Evolutionary conservation across 352 stramenopile species (phyloP).

Genomic region (Phytophthora cryptogea): DNA sequence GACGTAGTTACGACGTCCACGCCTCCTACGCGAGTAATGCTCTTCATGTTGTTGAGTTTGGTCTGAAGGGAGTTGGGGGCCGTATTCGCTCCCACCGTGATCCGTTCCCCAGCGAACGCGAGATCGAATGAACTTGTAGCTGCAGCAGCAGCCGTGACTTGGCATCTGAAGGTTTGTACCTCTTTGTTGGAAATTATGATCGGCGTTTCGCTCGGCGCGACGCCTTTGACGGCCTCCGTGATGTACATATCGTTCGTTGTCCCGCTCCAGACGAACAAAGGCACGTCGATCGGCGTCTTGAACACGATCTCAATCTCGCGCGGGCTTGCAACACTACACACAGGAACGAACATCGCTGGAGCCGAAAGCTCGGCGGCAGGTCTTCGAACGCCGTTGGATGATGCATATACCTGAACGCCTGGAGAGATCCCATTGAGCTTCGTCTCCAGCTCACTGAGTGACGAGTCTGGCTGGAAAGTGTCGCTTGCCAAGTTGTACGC

Average conservation of each 20-base stretch:
- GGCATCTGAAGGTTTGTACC: slow-evolving; percentile 56
- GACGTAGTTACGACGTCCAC: slow-evolving; percentile 52
- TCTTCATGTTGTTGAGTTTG: slow-evolving; percentile 53
- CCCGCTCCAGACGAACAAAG: slow-evolving; percentile 53
- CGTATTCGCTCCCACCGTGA: slow-evolving; percentile 49
- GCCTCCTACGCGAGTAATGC: slow-evolving; percentile 46
- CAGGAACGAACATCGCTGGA: slow-evolving; percentile 43
- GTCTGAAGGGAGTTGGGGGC: slow-evolving; percentile 39
- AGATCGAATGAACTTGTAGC: slow-evolving; percentile 56
- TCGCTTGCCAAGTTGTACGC: slow-evolving; percentile 31
- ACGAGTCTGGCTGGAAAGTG: slow-evolving; percentile 43
- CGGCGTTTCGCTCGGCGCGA: slow-evolving; percentile 26
- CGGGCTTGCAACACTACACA: slow-evolving; percentile 61
- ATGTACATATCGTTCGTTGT: slow-evolving; percentile 71
- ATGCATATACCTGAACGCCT: slow-evolving; percentile 51
- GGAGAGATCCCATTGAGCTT: slow-evolving; percentile 56
- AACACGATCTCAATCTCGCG: slow-evolving; percentile 66
- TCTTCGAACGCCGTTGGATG: slow-evolving; percentile 23
- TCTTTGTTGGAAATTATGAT: slow-evolving; percentile 65
- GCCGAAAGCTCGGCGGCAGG: slow-evolving; percentile 32
- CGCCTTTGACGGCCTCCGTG: slow-evolving; percentile 61
- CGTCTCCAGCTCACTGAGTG: slow-evolving; percentile 52
- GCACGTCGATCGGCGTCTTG: slow-evolving; percentile 49
- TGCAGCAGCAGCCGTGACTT: slow-evolving; percentile 40
- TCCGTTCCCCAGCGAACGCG: slow-evolving; percentile 36